phyloP scores from a whole-genome alignment of 345 rosid genomes.

The Mercurialis annua region DNA sequence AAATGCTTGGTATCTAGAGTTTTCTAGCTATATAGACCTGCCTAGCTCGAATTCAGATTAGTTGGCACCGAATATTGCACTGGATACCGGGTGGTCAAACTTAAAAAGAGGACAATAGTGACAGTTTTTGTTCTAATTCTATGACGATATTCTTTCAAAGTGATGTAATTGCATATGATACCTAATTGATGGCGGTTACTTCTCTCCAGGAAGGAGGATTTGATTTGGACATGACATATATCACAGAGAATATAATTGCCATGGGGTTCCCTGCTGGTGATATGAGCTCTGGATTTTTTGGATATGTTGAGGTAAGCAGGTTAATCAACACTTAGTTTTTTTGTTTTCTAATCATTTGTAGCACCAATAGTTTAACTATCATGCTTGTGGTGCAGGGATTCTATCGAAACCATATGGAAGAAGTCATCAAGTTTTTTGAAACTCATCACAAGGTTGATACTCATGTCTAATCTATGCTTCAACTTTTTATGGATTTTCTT shows the following conservation, averaged over 20 bases:
- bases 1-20: background rate
- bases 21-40: background rate
- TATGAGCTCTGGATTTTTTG: conserved; percentile 87
- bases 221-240: conserved; percentile 81
- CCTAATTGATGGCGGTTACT: background rate
- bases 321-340: conserved; percentile 14
- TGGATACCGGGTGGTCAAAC: no score
- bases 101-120: no score
- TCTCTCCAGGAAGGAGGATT: conserved; percentile 76
- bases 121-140: background rate
- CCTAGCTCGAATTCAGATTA: no score
- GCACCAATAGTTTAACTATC: conserved; percentile 6
- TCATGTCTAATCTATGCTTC: background rate
- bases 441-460: conserved; percentile 69
- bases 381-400: conserved; percentile 59
- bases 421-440: conserved; percentile 85
- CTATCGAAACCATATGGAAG: conserved; percentile 92
- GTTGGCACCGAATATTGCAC: no score
- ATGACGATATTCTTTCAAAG: background rate
- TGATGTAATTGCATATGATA: background rate
- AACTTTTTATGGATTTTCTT: background rate
- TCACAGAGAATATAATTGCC: conserved; percentile 82
- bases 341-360: conserved; percentile 1
- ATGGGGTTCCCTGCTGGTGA: conserved; percentile 99
- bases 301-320: conserved; percentile 67